Evolutionary conservation across 2,329 filamentous ascomycete species (phyloP).

Genomic region (Neocucurbitaria cava): DNA sequence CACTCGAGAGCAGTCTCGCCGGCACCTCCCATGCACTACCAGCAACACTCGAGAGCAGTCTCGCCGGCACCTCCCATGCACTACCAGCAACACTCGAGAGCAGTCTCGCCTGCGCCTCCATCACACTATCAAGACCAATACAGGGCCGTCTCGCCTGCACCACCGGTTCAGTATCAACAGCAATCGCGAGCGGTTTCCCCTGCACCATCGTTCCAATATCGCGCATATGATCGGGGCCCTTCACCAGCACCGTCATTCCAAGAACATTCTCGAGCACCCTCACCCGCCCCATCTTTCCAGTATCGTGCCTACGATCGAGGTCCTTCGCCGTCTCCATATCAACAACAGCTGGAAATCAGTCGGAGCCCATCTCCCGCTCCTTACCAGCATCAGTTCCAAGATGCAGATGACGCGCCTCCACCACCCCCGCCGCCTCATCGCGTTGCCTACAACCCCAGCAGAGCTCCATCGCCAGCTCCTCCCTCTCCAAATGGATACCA

Average conservation of each 20-base stretch:
- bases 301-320: constrained; percentile 48
- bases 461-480: constrained; percentile 43
- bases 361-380: constrained; percentile 41
- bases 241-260: constrained; percentile 43
- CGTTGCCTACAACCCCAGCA: constrained; percentile 58
- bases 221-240: constrained; percentile 30
- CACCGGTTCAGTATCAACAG: constrained; percentile 29
- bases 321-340: constrained; percentile 50
- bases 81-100: constrained; percentile 17
- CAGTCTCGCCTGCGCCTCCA: constrained; percentile 39
- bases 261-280: constrained; percentile 33
- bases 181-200: constrained; percentile 44
- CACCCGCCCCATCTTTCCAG: constrained; percentile 45
- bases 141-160: constrained; percentile 39
- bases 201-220: constrained; percentile 34
- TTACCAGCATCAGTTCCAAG: constrained; percentile 34
- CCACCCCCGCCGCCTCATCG: constrained; percentile 84
- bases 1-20: constrained; percentile 32
- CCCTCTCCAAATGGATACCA: constrained; percentile 52
- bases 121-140: constrained; percentile 29
- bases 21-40: constrained; percentile 32
- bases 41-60: constrained; percentile 29
- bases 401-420: constrained; percentile 66
- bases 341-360: constrained; percentile 29
- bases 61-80: constrained; percentile 38